Base-by-base conservation (phyloP, 139 green algal species). In the Chlorella sorokiniana region DNA sequence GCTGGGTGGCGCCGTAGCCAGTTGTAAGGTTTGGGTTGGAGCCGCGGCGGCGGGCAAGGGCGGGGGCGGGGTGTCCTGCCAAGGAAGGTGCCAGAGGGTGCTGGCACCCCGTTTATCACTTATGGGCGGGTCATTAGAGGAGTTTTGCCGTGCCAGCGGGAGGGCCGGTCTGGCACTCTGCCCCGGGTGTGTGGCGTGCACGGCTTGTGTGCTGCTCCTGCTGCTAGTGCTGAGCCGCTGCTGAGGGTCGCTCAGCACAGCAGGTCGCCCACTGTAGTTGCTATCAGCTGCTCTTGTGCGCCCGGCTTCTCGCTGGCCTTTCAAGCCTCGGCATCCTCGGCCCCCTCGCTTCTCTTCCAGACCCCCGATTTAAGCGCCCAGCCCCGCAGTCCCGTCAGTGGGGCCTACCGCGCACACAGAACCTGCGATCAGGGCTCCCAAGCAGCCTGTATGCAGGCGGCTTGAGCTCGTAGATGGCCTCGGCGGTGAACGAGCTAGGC, bases 391-490 rank as follows among this genome's bases (percentile, higher is more conserved):
- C n/a, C n/a, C n/a, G n/a, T n/a, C n/a, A n/a, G n/a, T 59, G 48
- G 62, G 4, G 62, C 23, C 23, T 29, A 27, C 62, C 31, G 29
- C 31, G 6, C 16, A 69, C 31, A 29, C 62, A 4, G 31, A 23
- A 35, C 7, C 31, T 5, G 23, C 62, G 62, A 69, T 69, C 62
- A 69, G 6, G 31, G 6, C 62, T n/a, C 62, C 62, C 33, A 29
- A 16, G 27, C 62, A 69, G 62, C 29, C 62, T 42, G 33, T 42
- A 31, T 40, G 31, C 27, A n/a, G 62, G 33, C 16, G 16, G 62
- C 67, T 45, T n/a, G 41, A 40, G 41, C 68, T 31, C n/a, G 68
- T 75, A 75, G 70, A 77, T 77, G 70, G 44, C 70, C 70, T 77
- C 70, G 31, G 70, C 70, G 16, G 70, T 77, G 41, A 54, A 54